Evolutionary conservation across 1,284 basidiomycete species (phyloP), one percentile per base, ranked within the genome.

Genomic region (Microstroma glucosiphilum): DNA sequence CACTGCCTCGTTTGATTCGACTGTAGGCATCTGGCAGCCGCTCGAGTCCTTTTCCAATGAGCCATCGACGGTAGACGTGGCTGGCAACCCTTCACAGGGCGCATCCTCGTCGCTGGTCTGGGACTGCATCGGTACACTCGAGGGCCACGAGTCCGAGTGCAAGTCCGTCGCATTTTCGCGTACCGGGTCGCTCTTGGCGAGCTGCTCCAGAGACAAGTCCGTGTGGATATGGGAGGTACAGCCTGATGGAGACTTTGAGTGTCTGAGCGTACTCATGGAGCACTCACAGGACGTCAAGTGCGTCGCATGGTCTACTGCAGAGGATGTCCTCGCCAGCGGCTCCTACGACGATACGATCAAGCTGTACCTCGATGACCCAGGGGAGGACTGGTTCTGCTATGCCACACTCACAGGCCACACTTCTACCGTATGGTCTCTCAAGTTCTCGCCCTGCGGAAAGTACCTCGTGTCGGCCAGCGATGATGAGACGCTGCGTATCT

Each of bases 301-400:
- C 61, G 88, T 98, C 11, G 85, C 88, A 8, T 99, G 93, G 92
- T 92, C 97, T 81, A 94, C 96, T 2, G 84, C 82, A 8, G 91
- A 97, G 82, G 94, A 97, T 86, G 90, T 91, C 61, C 88, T 99
- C 59, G 96, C 94, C 11, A 96, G 92, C 3, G 91, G 88, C 9
- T 96, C 92, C 0, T 99, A 98, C 81, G 96, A 99, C 78, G 92
- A 97, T 74, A 91, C 90, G 7, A 90, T 99, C 80, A 92, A 91
- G 73, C 85, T 98, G 25, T 94, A 96, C 80, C 82, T 90, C 62
- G 93, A 97, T 78, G 94, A 98, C 79, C 91, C 92, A 0, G 86
- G 86, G 21, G 92, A 94, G 69, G 94, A 98, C 79, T 97, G 96
- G 92, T 92, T 86, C 79, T 89, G 88, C 73, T 90, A 91, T 70